Conservation (phyloP, 768 basidiomycete genomes). For the Dioszegia crocea region DNA sequence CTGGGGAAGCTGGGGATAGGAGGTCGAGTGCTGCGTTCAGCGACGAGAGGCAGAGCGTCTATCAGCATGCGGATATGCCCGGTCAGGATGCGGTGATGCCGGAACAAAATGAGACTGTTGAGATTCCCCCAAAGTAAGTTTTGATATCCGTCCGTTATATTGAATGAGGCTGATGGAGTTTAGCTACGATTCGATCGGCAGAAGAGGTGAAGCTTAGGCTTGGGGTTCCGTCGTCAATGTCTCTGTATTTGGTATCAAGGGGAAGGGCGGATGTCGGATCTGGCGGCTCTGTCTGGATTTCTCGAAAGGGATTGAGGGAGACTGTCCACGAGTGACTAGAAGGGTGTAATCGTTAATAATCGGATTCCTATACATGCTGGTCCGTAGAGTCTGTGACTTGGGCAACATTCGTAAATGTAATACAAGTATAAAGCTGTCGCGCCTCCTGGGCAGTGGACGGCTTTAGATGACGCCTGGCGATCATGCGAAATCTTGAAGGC, state of each 20-base stretch:
- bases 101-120: conserved; percentile 14
- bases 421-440: no score
- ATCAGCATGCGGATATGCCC: conserved; percentile 41
- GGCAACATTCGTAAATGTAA: no score
- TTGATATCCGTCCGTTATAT: neutral
- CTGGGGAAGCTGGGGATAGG: neutral
- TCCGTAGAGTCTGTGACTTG: neutral
- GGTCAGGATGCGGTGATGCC: conserved; percentile 41
- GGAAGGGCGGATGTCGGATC: no score
- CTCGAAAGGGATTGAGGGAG: no score
- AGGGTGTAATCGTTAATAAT: neutral
- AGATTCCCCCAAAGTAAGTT: conserved; percentile 46
- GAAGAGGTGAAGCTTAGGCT: neutral
- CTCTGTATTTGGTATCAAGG: no score
- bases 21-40: conserved; percentile 7
- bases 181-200: conserved; percentile 31
- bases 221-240: no score
- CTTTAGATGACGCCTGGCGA: no score
- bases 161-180: neutral
- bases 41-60: conserved; percentile 18
- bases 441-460: no score
- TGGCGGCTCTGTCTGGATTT: no score
- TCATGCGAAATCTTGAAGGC: no score
- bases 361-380: neutral
- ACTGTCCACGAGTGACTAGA: neutral